Evolutionary conservation across 176 grass and related monocot species (phyloP), one percentile per base, ranked within the genome.

Genomic region (Lolium rigidum): DNA sequence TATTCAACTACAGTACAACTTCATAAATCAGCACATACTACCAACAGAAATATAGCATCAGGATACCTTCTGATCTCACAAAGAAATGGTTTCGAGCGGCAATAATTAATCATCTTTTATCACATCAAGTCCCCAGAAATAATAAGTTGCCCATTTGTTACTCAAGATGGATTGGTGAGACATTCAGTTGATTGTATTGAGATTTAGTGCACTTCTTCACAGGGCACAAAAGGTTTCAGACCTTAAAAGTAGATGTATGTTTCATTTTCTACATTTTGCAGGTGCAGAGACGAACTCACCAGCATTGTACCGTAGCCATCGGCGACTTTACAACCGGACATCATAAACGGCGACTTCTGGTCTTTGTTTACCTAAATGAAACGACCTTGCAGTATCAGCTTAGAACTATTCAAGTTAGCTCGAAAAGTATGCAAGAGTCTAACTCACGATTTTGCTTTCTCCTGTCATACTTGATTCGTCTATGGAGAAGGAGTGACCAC

Each of bases 391-490:
- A 66, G 31, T 75, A 80, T 79, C 20, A 89, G 74, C 70, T 35
- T 74, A 70, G 71, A 67, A 79, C 48, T 31, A 16, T 54, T 68
- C 25, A 54, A 72, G 69, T 61, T 80, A 75, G 43, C 85, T 81
- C 14, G 17, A 35, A 67, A 81, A 50, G 41, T 70, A 51, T 9
- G 38, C 66, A 80, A 31, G 20, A 28, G 52, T 37, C 55, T 9
- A 85, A 91, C 90, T 95, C 81, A 98, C 97, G 4, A 98, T 87
- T 91, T 95, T 96, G 79, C 97, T 98, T 84, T 98, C 97, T 37
- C 97, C 97, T 0, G 97, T 98, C 97, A 98, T 95, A 82, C 94
- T 94, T n/a, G 97, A 95, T 85, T 98, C 97, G 39, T 98, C 97
- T 74, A 98, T 90, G 11, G 97, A 91, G 76, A 98, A 92, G 63